Evolutionary conservation across 2,329 filamentous ascomycete genomes (phyloP).

Genomic region (Dissoconium aciculare): DNA sequence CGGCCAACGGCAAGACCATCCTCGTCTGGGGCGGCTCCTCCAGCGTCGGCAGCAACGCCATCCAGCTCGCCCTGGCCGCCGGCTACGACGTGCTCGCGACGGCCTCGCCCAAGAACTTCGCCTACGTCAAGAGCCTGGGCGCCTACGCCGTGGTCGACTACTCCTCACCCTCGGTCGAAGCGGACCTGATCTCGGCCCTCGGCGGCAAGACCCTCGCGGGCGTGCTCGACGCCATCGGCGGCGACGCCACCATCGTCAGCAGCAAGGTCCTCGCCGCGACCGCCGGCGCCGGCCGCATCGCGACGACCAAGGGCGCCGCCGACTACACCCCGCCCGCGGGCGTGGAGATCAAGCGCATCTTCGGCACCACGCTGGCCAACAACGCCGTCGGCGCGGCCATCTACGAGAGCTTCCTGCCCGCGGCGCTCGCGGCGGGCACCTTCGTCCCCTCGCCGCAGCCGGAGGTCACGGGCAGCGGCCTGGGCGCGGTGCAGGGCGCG

Average conservation of each 20-base stretch:
- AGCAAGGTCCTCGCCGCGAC: conserved; percentile 6
- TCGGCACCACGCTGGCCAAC: conserved; percentile 11
- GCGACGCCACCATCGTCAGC: conserved; percentile 3
- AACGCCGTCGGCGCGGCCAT: conserved; percentile 21
- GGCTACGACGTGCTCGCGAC: conserved; percentile 35
- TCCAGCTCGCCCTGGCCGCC: conserved; percentile 31
- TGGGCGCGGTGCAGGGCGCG: conserved; percentile 30
- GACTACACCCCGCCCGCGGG: too few relatives aligned
- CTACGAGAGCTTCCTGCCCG: conserved; percentile 23
- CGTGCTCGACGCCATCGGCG: conserved; percentile 13
- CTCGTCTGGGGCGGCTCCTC: conserved; percentile 40
- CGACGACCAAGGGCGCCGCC: conserved; percentile 2
- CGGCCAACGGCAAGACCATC: conserved; percentile 21
- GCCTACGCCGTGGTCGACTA: conserved; percentile 33
- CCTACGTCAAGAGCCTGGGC: conserved; percentile 30
- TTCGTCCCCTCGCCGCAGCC: conserved; percentile 29
- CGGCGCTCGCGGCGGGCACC: conserved; percentile 25
- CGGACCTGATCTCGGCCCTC: too few relatives aligned
- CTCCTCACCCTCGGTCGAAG: too few relatives aligned
- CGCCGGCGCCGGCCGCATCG: too few relatives aligned
- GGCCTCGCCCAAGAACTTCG: conserved; percentile 30
- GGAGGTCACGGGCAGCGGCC: conserved; percentile 27
- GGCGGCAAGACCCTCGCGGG: conserved; percentile 21
- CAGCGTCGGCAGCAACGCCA: conserved; percentile 32
- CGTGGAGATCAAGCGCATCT: too few relatives aligned